A percentile compares a stretch with the other conserved stretches of the same genome.
phyloP scores from a whole-genome alignment of 768 basidiomycete genomes.

The Megacollybia marginata region DNA sequence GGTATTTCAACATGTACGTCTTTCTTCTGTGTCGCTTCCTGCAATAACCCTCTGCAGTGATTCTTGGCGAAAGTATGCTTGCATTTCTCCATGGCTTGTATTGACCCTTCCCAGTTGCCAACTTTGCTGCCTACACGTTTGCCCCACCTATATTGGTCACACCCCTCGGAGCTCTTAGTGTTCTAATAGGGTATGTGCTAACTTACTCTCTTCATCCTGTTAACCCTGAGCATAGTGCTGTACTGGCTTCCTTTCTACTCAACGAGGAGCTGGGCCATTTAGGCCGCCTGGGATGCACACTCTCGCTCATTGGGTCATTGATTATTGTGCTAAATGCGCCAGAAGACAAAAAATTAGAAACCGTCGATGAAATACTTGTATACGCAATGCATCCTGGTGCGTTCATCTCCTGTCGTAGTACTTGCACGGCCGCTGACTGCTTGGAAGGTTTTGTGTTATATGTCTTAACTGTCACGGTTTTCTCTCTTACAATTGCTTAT shows the following conservation, averaged over 20 bases:
- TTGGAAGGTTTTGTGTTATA: conserved; percentile 81
- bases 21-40: conserved; percentile 2
- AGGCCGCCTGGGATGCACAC: conserved; percentile 78
- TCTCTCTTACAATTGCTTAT: conserved; percentile 84
- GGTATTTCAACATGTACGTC: conserved; percentile 86
- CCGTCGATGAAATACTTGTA: conserved; percentile 87
- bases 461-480: conserved; percentile 76
- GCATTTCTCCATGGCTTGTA: not conserved
- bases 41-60: conserved; percentile 45
- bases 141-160: conserved; percentile 98
- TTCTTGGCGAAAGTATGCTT: conserved; percentile 78
- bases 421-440: not conserved
- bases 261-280: conserved; percentile 92
- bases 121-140: conserved; percentile 96
- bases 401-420: conserved; percentile 11
- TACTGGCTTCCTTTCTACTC: conserved; percentile 89
- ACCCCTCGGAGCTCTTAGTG: conserved; percentile 92
- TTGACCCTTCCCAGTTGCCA: conserved; percentile 47
- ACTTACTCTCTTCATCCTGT: not conserved
- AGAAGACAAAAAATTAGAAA: conserved; percentile 87
- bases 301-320: conserved; percentile 81
- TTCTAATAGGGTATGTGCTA: conserved; percentile 80
- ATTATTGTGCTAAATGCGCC: conserved; percentile 97
- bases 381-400: conserved; percentile 92
- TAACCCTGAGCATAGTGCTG: conserved; percentile 49